Conservation (phyloP, 805 yeast species). For the Candida sphagnicola region DNA sequence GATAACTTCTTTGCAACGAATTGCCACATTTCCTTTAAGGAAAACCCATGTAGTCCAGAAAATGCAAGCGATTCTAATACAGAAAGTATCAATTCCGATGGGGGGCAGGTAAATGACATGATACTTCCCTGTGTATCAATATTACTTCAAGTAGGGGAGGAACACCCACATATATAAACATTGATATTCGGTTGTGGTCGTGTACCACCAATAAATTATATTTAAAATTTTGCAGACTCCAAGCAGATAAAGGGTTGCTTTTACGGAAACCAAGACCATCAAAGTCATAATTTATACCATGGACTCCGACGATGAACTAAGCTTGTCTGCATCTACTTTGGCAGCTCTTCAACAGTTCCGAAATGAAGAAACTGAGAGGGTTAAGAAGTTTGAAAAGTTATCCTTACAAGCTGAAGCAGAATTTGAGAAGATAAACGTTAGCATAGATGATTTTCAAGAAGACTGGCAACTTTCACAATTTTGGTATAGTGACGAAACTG, state of each 20-base stretch:
- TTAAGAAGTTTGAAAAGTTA: conserved; percentile 52
- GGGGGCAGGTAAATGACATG: conserved; percentile 20
- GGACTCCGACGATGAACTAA: conserved; percentile 41
- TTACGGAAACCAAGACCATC: background rate
- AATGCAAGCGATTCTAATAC: conserved; percentile 25
- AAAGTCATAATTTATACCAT: background rate
- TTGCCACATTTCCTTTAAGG: conserved; percentile 26
- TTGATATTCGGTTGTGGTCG: background rate
- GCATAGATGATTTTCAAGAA: conserved; percentile 76
- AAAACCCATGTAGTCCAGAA: conserved; percentile 28
- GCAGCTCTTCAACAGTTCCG: conserved; percentile 63
- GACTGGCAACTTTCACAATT: conserved; percentile 95
- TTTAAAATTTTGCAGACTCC: background rate
- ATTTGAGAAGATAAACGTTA: conserved; percentile 34
- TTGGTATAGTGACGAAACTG: conserved; percentile 80
- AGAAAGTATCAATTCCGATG: conserved; percentile 21
- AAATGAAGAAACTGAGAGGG: conserved; percentile 56
- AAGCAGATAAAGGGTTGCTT: background rate
- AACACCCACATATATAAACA: background rate
- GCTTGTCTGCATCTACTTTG: conserved; percentile 46
- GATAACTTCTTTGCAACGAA: conserved; percentile 15
- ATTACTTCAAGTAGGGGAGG: background rate
- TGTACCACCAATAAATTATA: background rate
- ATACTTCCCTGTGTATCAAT: background rate
- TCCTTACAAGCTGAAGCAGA: conserved; percentile 54